phyloP scores from a whole-genome alignment of 2,329 filamentous ascomycete species.

The Teratosphaeria epicoccoides region DNA sequence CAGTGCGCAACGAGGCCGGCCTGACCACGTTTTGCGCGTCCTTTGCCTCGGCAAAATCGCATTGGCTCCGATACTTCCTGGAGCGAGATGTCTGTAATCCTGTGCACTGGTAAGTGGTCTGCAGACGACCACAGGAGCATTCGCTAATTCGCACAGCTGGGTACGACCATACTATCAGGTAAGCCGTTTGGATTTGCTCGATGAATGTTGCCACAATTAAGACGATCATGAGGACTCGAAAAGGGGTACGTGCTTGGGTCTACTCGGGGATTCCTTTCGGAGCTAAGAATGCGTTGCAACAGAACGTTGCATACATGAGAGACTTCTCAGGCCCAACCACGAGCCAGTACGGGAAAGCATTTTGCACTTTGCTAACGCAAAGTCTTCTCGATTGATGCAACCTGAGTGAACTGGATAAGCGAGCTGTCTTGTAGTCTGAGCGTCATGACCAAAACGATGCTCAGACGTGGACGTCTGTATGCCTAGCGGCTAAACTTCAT shows the following conservation, averaged over 20 bases:
- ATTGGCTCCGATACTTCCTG: background rate
- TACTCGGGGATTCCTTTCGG: too few species aligned
- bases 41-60: background rate
- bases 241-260: too few species aligned
- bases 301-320: too few species aligned
- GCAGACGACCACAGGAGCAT: background rate
- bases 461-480: too few species aligned
- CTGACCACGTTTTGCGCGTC: background rate
- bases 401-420: background rate
- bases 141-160: conserved; percentile 39
- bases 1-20: background rate
- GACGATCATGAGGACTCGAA: too few species aligned
- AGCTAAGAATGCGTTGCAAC: too few species aligned
- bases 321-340: too few species aligned
- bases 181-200: conserved; percentile 19
- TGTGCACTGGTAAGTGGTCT: conserved; percentile 49
- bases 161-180: conserved; percentile 69
- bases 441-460: background rate
- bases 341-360: background rate
- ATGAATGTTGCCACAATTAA: too few species aligned
- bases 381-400: background rate
- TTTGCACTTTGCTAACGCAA: background rate
- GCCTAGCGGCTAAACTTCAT: too few species aligned
- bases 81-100: conserved; percentile 51
- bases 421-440: background rate